phyloP scores from a whole-genome alignment of 2,329 filamentous ascomycete genomes.

The Dryadomyces quercivorus region DNA sequence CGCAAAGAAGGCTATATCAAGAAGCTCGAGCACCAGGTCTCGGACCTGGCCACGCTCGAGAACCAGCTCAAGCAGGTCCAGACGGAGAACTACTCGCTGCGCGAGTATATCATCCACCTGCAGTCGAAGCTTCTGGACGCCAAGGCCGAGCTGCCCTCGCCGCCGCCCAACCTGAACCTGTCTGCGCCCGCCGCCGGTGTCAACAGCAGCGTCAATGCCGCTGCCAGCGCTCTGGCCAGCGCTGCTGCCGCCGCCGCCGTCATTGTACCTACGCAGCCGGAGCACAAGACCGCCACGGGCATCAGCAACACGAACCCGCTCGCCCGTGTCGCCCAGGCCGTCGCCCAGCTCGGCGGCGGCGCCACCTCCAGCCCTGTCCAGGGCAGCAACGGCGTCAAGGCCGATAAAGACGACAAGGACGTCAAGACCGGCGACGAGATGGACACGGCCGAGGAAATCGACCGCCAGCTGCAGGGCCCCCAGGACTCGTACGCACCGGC shows the following conservation, averaged over 20 bases:
- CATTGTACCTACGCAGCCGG: background rate
- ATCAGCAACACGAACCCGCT: conserved; percentile 18
- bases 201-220: background rate
- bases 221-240: conserved; percentile 6
- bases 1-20: conserved; percentile 98
- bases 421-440: conserved; percentile 23
- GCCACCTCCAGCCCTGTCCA: background rate
- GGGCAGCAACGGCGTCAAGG: background rate
- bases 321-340: conserved; percentile 37
- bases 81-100: conserved; percentile 76
- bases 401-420: conserved; percentile 2
- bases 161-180: conserved; percentile 69
- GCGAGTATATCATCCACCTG: conserved; percentile 85
- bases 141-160: conserved; percentile 71
- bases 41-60: conserved; percentile 65
- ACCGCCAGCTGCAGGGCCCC: conserved; percentile 35
- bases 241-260: conserved; percentile 7
- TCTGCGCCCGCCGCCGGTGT: background rate
- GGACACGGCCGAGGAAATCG: conserved; percentile 39
- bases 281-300: background rate
- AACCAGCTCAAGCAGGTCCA: conserved; percentile 70
- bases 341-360: conserved; percentile 16
- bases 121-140: conserved; percentile 77
- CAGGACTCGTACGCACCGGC: background rate
- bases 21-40: conserved; percentile 88